Evolutionary conservation across 1,284 basidiomycete species (phyloP), one percentile per base, ranked within the genome.

Genomic region (Apiotrichum sp.): DNA sequence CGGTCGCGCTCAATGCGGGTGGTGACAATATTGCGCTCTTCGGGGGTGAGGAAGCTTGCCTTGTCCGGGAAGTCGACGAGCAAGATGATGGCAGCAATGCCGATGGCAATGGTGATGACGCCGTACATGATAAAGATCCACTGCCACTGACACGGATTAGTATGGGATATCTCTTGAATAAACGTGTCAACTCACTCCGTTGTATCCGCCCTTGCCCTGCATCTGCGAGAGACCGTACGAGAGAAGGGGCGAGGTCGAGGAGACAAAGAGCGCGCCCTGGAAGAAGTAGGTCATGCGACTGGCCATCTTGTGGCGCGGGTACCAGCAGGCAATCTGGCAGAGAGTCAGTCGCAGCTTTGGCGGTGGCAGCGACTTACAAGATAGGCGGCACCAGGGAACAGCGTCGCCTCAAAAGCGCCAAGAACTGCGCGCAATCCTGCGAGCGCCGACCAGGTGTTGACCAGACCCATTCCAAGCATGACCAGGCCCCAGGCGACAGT

Each of bases 271-370:
- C 14, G 43, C 41, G 14, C 35, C 41, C 40, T 50, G 70, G 77
- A 50, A 78, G 68, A 79, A 79, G 42, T 65, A 62, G 6, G 73
- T 69, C 63, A 62, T 51, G 47, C 66, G 64, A 11, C 34, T 64
- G 55, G 78, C 75, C 52, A 75, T 74, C 61, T 78, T 74, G 53
- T 69, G 67, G 10, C 79, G 74, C 1, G 76, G 75, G 64, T 80
- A 80, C 78, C 78, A 61, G 44, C 59, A 61, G 5, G 74, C 71
- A 56, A 79, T 71, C n/a, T 29, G 29, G 29, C 29, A 29, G 29
- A 29, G 29, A 29, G 29, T 29, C 29, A 29, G 29, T 29, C 29
- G 29, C 29, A 29, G 29, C 29, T 29, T 29, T 29, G 29, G 29
- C 29, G 29, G 29, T 29, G 29, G 29, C 29, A 29, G 29, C 29